Conservation (phyloP, 2,329 filamentous ascomycete species). For the Thielaviopsis euricoi region DNA sequence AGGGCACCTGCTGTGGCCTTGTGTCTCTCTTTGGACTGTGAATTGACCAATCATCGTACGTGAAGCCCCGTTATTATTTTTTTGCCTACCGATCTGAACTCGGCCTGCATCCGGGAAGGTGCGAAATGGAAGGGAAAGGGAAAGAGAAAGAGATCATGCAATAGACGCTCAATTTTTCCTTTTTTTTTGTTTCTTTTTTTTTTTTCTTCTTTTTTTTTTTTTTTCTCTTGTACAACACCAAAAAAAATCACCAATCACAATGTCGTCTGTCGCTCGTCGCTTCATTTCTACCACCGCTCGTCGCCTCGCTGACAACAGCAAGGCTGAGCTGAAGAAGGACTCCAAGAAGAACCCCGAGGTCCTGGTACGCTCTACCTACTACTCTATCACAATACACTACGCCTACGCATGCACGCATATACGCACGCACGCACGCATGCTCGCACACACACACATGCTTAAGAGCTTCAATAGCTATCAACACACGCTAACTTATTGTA, state of each 20-base stretch:
- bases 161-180: neutral
- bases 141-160: neutral
- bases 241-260: slow-evolving; percentile 18
- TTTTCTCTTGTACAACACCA: neutral
- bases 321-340: slow-evolving; percentile 37
- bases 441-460: too few relatives aligned
- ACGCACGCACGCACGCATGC: too few relatives aligned
- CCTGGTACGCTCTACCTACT: slow-evolving; percentile 15
- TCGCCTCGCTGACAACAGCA: slow-evolving; percentile 28
- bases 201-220: neutral
- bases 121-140: neutral
- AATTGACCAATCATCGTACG: slow-evolving; percentile 6
- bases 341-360: slow-evolving; percentile 36
- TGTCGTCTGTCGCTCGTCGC: slow-evolving; percentile 42
- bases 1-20: neutral
- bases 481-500: neutral
- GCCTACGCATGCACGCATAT: too few relatives aligned
- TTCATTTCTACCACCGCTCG: slow-evolving; percentile 38
- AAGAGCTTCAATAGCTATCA: too few relatives aligned
- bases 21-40: neutral
- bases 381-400: too few relatives aligned
- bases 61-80: slow-evolving; percentile 2
- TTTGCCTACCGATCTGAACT: neutral
- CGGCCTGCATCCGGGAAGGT: neutral
- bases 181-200: neutral